Percentiles rank a stretch among this genome's conserved stretches.
phyloP scores from a whole-genome alignment of 2,329 filamentous ascomycete genomes.

The Cladophialophora exuberans region DNA sequence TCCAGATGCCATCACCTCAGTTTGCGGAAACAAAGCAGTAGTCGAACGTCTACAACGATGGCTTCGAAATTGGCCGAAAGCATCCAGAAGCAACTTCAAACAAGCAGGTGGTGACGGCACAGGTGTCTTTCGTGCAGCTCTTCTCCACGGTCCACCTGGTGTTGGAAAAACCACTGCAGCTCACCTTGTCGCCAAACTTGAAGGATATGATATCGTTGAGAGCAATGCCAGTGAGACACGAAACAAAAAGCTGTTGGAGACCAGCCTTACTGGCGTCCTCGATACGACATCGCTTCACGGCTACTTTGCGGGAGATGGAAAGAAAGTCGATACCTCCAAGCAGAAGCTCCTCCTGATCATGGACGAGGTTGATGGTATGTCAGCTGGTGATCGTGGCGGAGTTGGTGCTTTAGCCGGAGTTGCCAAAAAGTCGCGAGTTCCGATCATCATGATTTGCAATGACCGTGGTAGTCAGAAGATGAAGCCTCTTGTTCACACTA shows the following conservation, averaged over 20 bases:
- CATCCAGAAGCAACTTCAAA: slow-evolving; percentile 79
- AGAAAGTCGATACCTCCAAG: slow-evolving; percentile 76
- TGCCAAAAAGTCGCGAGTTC: slow-evolving; percentile 92
- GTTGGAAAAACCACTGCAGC: slow-evolving; percentile 98
- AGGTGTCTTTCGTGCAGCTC: slow-evolving; percentile 83
- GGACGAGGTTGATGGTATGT: slow-evolving; percentile 99
- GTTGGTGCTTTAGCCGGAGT: slow-evolving; percentile 92
- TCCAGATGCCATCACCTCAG: slow-evolving; percentile 79
- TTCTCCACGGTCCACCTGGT: slow-evolving; percentile 91
- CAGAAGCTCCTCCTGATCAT: slow-evolving; percentile 96
- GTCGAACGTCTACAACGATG: slow-evolving; percentile 90
- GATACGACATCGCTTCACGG: slow-evolving; percentile 91
- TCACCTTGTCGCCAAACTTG: slow-evolving; percentile 88
- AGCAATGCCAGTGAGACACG: slow-evolving; percentile 94
- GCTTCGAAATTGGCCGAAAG: slow-evolving; percentile 80
- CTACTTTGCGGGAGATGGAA: slow-evolving; percentile 83
- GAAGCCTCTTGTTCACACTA: slow-evolving; percentile 91
- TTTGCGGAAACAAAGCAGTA: slow-evolving; percentile 89
- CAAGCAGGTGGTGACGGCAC: slow-evolving; percentile 81
- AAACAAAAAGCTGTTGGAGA: slow-evolving; percentile 94
- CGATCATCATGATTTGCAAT: slow-evolving; percentile 97
- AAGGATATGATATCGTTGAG: slow-evolving; percentile 91
- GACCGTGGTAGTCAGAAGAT: slow-evolving; percentile 92
- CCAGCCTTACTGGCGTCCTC: slow-evolving; percentile 83
- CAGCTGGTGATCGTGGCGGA: slow-evolving; percentile 90